Evolutionary conservation across 805 yeast genomes (phyloP).

Genomic region (Sporopachydermia lactativora): DNA sequence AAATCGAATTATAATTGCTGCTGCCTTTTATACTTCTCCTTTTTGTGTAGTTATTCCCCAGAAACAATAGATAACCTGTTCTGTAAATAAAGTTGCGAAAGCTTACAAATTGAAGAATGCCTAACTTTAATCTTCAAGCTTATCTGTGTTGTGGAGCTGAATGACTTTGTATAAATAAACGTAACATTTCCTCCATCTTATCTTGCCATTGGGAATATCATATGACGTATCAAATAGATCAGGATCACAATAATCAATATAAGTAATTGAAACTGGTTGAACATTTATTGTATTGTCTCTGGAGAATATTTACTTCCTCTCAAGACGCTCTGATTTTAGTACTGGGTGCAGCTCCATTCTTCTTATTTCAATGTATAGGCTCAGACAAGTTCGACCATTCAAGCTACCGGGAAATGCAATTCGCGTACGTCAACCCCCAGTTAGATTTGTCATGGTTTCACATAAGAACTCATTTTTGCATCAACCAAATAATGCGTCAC

Average conservation of each 20-base stretch:
- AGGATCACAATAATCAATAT: neutral
- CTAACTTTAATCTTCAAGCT: slow-evolving; percentile 1
- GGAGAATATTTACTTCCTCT: slow-evolving; percentile 1
- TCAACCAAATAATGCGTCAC: slow-evolving; percentile 1
- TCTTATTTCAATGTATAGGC: slow-evolving; percentile 1
- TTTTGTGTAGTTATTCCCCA: slow-evolving; percentile 1
- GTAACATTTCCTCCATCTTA: slow-evolving; percentile 1
- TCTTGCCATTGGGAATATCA: slow-evolving; percentile 1
- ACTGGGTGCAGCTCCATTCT: slow-evolving; percentile 1
- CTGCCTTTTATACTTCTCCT: slow-evolving; percentile 1
- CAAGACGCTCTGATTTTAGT: slow-evolving; percentile 1
- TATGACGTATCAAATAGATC: slow-evolving; percentile 1
- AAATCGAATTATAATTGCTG: neutral
- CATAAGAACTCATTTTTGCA: slow-evolving; percentile 1
- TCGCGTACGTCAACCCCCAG: slow-evolving; percentile 2
- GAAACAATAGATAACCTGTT: slow-evolving; percentile 1
- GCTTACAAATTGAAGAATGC: neutral
- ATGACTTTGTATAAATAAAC: slow-evolving; percentile 1
- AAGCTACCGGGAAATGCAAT: slow-evolving; percentile 1
- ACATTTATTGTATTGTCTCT: slow-evolving; percentile 1
- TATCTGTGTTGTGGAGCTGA: slow-evolving; percentile 1
- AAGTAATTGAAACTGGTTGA: slow-evolving; percentile 1
- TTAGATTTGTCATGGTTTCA: slow-evolving; percentile 1
- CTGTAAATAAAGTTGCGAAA: slow-evolving; percentile 1
- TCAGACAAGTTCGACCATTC: slow-evolving; percentile 1